Evolutionary conservation across 2,329 filamentous ascomycete genomes (phyloP).

Genomic region (Penicillium sp.): DNA sequence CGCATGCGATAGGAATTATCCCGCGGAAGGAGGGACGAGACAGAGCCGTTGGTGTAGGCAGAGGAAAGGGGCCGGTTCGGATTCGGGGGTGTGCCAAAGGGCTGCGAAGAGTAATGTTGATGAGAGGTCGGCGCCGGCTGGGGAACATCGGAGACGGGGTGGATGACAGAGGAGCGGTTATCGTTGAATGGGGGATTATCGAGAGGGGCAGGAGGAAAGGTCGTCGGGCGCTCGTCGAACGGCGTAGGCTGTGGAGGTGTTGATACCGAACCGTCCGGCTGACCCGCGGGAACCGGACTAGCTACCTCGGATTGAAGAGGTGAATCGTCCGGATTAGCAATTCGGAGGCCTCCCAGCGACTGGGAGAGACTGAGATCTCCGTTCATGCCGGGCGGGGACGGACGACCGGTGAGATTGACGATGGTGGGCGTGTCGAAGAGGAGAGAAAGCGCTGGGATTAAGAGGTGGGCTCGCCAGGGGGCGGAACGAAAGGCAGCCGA

Average conservation of each 20-base stretch:
- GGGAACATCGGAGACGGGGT: slow-evolving; percentile 48
- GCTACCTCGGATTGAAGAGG: slow-evolving; percentile 44
- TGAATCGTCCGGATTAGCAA: slow-evolving; percentile 90
- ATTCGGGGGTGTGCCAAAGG: slow-evolving; percentile 40
- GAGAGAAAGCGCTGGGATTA: not conserved
- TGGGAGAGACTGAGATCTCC: slow-evolving; percentile 90
- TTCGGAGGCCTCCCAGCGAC: slow-evolving; percentile 89
- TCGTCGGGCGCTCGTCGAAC: slow-evolving; percentile 21
- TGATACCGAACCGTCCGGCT: slow-evolving; percentile 27
- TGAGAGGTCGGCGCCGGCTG: slow-evolving; percentile 47
- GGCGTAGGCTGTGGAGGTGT: slow-evolving; percentile 24
- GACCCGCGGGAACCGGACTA: slow-evolving; percentile 27
- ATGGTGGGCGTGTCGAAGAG: not conserved
- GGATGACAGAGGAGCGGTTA: slow-evolving; percentile 48
- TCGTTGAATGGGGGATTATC: slow-evolving; percentile 33
- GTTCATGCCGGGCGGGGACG: slow-evolving; percentile 66
- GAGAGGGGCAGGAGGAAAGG: slow-evolving; percentile 25
- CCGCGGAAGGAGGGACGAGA: slow-evolving; percentile 41
- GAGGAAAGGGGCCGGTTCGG: slow-evolving; percentile 51
- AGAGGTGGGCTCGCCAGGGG: slow-evolving; percentile 1
- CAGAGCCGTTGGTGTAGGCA: slow-evolving; percentile 50
- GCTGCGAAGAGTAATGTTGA: slow-evolving; percentile 46
- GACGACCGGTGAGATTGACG: not conserved
- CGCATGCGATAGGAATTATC: slow-evolving; percentile 57
- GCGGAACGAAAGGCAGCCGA: slow-evolving; percentile 24